phyloP scores from a whole-genome alignment of 257 asterid species.

The Lycium ferocissimum region DNA sequence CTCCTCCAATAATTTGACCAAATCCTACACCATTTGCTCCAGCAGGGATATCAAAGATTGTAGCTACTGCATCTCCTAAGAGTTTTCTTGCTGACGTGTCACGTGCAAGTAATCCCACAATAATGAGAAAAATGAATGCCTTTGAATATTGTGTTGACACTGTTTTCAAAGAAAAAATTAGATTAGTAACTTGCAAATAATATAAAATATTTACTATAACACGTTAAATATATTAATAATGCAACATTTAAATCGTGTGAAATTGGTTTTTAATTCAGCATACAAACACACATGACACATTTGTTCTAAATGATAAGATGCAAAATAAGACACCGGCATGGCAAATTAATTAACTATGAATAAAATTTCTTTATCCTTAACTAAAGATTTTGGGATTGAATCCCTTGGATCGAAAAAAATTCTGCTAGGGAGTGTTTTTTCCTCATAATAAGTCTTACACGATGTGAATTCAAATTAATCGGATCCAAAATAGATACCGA shows the following conservation, averaged over 20 bases:
- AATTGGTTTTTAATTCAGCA: not conserved
- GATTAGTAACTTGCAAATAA: not conserved
- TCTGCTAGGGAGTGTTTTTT: too few relatives aligned
- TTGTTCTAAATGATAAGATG: not conserved
- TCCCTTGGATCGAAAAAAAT: too few relatives aligned
- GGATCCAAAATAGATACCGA: too few relatives aligned
- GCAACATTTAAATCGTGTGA: not conserved
- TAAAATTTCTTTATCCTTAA: too few relatives aligned
- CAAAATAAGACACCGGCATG: not conserved
- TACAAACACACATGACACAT: not conserved
- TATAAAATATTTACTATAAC: fast-evolving
- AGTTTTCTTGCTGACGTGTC: constrained; percentile 14
- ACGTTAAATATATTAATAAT: not conserved
- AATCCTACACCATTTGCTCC: not conserved
- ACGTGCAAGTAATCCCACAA: constrained; percentile 12
- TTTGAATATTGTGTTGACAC: not conserved
- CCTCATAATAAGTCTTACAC: too few relatives aligned
- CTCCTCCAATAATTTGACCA: constrained; percentile 21
- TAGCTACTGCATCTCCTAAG: constrained; percentile 23
- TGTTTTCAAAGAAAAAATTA: not conserved
- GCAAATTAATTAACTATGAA: too few relatives aligned
- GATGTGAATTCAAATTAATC: too few relatives aligned
- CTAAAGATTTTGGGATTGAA: too few relatives aligned
- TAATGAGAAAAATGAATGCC: not conserved
- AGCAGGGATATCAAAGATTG: constrained; percentile 19